Evolutionary conservation across 768 basidiomycete genomes (phyloP), one percentile per base, ranked within the genome.

Genomic region (Suillus weaverae): DNA sequence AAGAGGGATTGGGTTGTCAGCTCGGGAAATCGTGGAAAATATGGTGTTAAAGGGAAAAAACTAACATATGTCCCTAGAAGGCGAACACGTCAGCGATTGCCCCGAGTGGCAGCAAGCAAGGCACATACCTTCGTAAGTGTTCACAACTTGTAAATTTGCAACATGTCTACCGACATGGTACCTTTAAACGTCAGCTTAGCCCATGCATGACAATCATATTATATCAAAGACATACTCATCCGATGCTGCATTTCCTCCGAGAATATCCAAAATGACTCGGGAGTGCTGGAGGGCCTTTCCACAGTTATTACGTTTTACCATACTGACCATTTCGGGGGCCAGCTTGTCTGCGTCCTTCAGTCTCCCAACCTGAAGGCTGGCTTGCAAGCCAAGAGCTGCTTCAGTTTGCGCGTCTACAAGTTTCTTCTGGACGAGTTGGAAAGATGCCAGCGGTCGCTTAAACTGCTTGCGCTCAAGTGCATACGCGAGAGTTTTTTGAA

Each of bases 381-480:
- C 89, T 50, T 86, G 83, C 32, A 94, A 79, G 7, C 95, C 94
- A 14, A 96, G 81, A 1, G 90, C 86, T 10, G 88, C 85, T 71
- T 97, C 94, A 2, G 89, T 92, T 68, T 95, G 90, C 14, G 97
- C 95, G 68, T 98, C 95, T 4, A 91, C 95, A 18, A 99, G 84
- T 78, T 99, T 99, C 86, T 97, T 97, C 76, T 98, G 96, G 20
- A 98, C 84, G n/a, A 99, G 88, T 77, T 99, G 97, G 87, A 97
- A 99, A 6, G 91, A 91, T 2, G 94, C 96, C 4, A 98, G 81
- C 0, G 95, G 95, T 43, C 90, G 87, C 30, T 86, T 83, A 80
- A 99, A 99, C 77, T 99, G 97, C 55, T 89, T 85, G 18, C 96
- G 85, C 73, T 97, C 93, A 39, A 97, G 85, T 11, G 94, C 91